phyloP scores from a whole-genome alignment of 768 basidiomycete genomes.

The Dacryopinax primogenitus region DNA sequence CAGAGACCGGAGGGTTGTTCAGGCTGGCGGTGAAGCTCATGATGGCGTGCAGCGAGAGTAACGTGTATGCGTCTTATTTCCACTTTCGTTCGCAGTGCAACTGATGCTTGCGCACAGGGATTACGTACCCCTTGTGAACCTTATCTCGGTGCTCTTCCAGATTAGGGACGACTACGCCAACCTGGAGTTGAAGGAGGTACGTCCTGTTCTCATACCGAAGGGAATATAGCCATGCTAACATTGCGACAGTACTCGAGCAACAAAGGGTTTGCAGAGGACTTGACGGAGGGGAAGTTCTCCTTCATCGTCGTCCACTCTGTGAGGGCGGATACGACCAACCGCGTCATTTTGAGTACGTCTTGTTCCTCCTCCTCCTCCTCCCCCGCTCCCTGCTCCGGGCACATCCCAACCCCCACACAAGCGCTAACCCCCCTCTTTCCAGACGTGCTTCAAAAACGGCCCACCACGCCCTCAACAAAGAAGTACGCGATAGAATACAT shows the following conservation, averaged over 20 bases:
- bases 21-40: constrained; percentile 87
- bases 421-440: neutral
- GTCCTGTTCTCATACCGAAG: constrained; percentile 9
- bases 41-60: constrained; percentile 53
- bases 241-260: constrained; percentile 55
- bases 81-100: constrained; percentile 48
- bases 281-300: constrained; percentile 94
- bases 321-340: constrained; percentile 59
- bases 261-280: constrained; percentile 78
- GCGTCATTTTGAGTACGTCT: constrained; percentile 67
- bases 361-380: constrained; percentile 2
- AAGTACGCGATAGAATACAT: constrained; percentile 69
- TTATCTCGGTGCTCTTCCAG: constrained; percentile 90
- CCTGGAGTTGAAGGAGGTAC: constrained; percentile 69
- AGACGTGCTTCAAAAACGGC: constrained; percentile 87
- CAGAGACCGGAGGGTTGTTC: constrained; percentile 91
- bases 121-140: constrained; percentile 83
- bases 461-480: constrained; percentile 69
- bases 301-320: constrained; percentile 91
- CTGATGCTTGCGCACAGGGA: constrained; percentile 49
- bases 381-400: neutral
- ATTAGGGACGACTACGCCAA: constrained; percentile 98
- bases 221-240: neutral
- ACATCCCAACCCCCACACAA: neutral
- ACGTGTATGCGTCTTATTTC: constrained; percentile 24